Percentiles rank a stretch among this genome's conserved stretches.
Evolutionary conservation across 192 early-diverging fungal species (phyloP).

Genomic region (Spinellus fusiger): DNA sequence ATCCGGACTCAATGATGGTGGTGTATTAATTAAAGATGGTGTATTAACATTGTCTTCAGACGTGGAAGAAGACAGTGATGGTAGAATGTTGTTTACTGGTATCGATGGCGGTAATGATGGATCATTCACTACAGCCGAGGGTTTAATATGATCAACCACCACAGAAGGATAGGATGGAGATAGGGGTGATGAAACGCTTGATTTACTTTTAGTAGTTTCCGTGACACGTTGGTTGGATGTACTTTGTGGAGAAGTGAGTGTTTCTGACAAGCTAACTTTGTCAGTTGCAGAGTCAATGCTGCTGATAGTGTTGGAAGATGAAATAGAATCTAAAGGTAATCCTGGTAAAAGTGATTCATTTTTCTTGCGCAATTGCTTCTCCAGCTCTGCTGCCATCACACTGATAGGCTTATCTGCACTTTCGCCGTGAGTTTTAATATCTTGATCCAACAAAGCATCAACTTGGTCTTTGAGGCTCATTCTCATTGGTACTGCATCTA

Average conservation of each 20-base stretch:
- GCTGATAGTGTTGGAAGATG: too few species aligned
- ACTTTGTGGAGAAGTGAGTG: too few species aligned
- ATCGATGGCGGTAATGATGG: conserved; percentile 22
- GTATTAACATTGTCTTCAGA: not conserved
- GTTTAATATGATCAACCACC: not conserved
- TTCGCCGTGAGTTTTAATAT: not conserved
- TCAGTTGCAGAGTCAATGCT: too few species aligned
- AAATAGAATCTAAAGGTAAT: too few species aligned
- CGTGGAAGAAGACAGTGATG: conserved; percentile 3
- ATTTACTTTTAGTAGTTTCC: not conserved
- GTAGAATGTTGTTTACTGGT: too few species aligned
- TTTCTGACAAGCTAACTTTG: too few species aligned
- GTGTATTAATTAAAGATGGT: conserved; percentile 30
- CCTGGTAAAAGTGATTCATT: too few species aligned
- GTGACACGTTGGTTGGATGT: too few species aligned
- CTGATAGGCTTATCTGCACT: conserved; percentile 27
- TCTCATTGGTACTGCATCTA: conserved; percentile 9
- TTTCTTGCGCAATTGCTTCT: conserved; percentile 16
- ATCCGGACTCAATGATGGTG: conserved; percentile 11
- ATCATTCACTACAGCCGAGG: not conserved
- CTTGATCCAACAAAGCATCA: conserved; percentile 14
- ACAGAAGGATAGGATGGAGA: conserved; percentile 17
- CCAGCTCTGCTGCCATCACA: conserved; percentile 26
- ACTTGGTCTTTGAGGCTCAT: conserved; percentile 19
- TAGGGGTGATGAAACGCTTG: conserved; percentile 18